Percentiles rank a stretch among this genome's conserved stretches.
Evolutionary conservation across 805 yeast species (phyloP).

Genomic region (Teunomyces pallodes): DNA sequence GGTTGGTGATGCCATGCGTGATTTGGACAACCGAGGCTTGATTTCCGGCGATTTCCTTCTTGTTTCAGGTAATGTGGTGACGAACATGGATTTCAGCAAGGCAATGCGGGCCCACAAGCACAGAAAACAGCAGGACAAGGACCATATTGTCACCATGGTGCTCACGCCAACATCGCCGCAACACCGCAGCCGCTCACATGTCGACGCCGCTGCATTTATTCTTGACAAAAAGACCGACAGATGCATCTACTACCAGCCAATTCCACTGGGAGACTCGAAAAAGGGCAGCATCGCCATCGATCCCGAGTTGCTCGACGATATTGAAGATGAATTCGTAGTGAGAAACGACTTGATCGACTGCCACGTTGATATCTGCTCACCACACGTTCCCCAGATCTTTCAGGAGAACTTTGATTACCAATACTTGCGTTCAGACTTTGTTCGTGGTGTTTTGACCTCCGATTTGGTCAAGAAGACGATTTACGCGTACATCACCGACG

Average conservation of each 20-base stretch:
- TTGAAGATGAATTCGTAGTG: constrained; percentile 67
- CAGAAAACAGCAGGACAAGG: constrained; percentile 73
- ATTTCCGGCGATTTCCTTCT: constrained; percentile 87
- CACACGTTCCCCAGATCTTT: constrained; percentile 91
- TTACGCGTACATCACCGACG: constrained; percentile 78
- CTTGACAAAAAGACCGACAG: constrained; percentile 70
- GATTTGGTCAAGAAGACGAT: constrained; percentile 89
- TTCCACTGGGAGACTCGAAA: constrained; percentile 50
- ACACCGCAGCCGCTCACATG: constrained; percentile 78
- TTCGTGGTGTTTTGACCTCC: constrained; percentile 84
- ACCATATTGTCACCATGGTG: constrained; percentile 93
- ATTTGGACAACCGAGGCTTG: constrained; percentile 84
- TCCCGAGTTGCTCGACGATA: constrained; percentile 76
- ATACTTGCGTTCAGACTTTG: constrained; percentile 78
- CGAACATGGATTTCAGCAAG: constrained; percentile 77
- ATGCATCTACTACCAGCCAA: constrained; percentile 81
- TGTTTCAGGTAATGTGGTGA: constrained; percentile 93
- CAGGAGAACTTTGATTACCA: constrained; percentile 97
- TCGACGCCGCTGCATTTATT: constrained; percentile 82
- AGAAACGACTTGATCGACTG: constrained; percentile 96
- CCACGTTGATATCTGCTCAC: constrained; percentile 92
- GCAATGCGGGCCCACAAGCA: constrained; percentile 71
- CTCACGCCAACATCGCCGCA: constrained; percentile 78
- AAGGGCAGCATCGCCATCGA: constrained; percentile 57
- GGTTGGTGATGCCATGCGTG: constrained; percentile 97